Evolutionary conservation across 108 stramenopile genomes (phyloP).

Genomic region (Cafeteria roenbergensis): DNA sequence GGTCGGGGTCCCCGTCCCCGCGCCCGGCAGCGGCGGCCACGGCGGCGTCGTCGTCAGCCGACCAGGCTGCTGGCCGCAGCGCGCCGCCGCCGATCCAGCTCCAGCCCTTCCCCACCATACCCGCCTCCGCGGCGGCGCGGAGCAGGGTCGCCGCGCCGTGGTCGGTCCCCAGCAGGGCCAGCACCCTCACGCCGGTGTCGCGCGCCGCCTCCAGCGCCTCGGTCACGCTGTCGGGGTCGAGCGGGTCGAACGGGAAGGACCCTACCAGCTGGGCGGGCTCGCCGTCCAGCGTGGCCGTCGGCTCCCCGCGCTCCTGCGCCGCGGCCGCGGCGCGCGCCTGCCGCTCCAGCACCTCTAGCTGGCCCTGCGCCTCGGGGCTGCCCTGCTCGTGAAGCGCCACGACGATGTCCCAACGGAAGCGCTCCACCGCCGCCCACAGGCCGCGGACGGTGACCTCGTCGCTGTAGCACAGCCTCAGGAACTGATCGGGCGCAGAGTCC

Average conservation of each 20-base stretch:
- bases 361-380: neutral
- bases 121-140: neutral
- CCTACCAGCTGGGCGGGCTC: neutral
- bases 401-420: neutral
- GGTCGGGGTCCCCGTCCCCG: neutral
- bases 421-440: neutral
- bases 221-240: neutral
- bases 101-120: slow-evolving; percentile 2
- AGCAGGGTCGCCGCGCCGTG: neutral
- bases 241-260: neutral
- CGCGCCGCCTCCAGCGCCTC: neutral
- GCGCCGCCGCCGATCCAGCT: neutral
- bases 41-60: too few relatives aligned
- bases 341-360: neutral
- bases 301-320: neutral
- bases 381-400: neutral
- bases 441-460: neutral
- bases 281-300: neutral
- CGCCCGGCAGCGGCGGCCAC: too few relatives aligned
- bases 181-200: neutral
- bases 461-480: neutral
- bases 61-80: too few relatives aligned
- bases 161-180: neutral
- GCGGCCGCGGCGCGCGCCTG: neutral
- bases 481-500: too few relatives aligned